A percentile compares a stretch with the other conserved stretches of the same genome.
Evolutionary conservation across 148 eudicot genomes (phyloP).

Genomic region (Camellia sinensis): DNA sequence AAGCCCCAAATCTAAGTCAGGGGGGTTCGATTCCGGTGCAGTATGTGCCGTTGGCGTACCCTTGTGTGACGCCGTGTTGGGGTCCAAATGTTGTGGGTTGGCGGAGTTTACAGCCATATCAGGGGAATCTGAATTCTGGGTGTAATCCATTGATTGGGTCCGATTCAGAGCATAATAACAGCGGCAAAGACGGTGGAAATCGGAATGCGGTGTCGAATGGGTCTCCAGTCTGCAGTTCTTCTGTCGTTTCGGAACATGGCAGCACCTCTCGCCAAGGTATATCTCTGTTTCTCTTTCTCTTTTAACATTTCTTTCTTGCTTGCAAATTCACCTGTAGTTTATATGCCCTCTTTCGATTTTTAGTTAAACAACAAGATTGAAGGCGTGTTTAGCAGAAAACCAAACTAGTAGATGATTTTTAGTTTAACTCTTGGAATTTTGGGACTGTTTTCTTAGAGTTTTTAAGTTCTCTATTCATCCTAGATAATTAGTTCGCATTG

Average conservation of each 20-base stretch:
- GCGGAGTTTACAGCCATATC: conserved; percentile 23
- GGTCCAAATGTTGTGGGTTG: background rate
- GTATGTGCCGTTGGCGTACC: conserved; percentile 18
- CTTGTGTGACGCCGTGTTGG: conserved; percentile 18
- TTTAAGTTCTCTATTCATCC: no score
- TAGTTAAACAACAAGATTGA: background rate
- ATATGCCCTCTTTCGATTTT: no score
- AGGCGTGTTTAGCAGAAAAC: no score
- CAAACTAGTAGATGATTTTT: no score
- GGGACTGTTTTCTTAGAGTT: no score
- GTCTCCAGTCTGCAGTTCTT: conserved; percentile 22
- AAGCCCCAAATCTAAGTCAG: background rate
- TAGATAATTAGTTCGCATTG: no score
- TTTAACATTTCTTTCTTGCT: background rate
- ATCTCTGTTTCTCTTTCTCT: no score
- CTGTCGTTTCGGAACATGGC: conserved; percentile 42
- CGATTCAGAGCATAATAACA: background rate
- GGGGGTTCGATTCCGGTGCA: background rate
- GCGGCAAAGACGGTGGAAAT: conserved; percentile 10
- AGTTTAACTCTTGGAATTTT: no score
- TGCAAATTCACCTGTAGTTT: background rate
- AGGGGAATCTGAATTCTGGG: conserved; percentile 14
- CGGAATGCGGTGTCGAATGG: conserved; percentile 28
- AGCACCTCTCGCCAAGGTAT: conserved; percentile 52
- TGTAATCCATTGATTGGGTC: background rate